These are phyloP conservation scores for Ramalina intermedia DNA, from an alignment of 495 filamentous ascomycete genomes.

Conservation along the genomic window DNA sequence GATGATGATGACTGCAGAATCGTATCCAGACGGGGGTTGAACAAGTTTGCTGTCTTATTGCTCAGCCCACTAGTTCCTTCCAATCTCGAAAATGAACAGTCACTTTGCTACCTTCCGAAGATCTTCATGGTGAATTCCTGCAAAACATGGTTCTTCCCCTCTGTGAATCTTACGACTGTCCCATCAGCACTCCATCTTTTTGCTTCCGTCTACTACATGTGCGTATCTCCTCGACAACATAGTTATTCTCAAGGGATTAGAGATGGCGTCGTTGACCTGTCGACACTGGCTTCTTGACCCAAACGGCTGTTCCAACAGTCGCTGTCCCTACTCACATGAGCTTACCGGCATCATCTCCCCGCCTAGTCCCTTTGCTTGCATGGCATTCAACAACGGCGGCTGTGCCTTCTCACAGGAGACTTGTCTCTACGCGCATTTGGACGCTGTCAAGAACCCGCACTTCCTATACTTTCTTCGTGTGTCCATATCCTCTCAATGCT, in stretches of 20 bases:
- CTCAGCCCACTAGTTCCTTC: too few relatives aligned
- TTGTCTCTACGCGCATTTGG: slow-evolving; percentile 7
- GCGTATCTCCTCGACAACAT: neutral
- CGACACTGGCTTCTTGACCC: slow-evolving; percentile 10
- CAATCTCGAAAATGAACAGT: too few relatives aligned
- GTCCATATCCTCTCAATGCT: neutral
- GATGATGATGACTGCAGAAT: too few relatives aligned
- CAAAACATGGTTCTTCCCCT: too few relatives aligned
- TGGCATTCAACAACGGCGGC: slow-evolving; percentile 6
- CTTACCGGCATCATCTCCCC: slow-evolving; percentile 5
- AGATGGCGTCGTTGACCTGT: slow-evolving; percentile 1
- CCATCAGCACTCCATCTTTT: too few relatives aligned
- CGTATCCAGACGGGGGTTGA: too few relatives aligned
- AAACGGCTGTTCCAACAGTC: slow-evolving; percentile 2
- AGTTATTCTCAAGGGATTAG: neutral
- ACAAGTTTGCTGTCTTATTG: too few relatives aligned
- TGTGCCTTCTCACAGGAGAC: neutral
- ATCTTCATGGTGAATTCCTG: too few relatives aligned
- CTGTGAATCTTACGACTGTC: too few relatives aligned
- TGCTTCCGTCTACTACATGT: too few relatives aligned
- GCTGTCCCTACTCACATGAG: slow-evolving; percentile 5
- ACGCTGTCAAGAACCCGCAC: neutral
- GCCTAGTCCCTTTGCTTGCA: slow-evolving; percentile 5
- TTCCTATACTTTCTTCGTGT: neutral
- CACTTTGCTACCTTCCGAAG: too few relatives aligned